A percentile compares a stretch with the other conserved stretches of the same genome.
Evolutionary conservation across 371 early-diverging fungal species (phyloP).

Genomic region (Apophysomyces elegans): DNA sequence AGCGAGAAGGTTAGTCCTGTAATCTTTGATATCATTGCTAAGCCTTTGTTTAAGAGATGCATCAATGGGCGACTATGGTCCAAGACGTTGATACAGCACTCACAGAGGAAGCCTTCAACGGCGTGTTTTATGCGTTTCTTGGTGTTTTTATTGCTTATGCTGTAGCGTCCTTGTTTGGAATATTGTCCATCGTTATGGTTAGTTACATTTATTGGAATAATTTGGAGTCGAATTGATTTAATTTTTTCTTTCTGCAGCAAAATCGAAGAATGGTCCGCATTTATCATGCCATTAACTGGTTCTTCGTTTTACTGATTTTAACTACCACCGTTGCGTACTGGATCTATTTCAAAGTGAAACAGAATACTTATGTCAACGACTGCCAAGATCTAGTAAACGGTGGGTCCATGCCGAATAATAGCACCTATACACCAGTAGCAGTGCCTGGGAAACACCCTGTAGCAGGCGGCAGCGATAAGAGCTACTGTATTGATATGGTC

Average conservation of each 20-base stretch:
- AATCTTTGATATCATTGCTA: background rate
- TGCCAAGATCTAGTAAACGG: conserved; percentile 34
- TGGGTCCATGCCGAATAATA: conserved; percentile 15
- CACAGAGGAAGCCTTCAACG: conserved; percentile 32
- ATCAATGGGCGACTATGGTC: conserved; percentile 28
- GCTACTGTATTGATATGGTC: conserved; percentile 30
- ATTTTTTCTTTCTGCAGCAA: conserved; percentile 23
- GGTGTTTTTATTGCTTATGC: conserved; percentile 26
- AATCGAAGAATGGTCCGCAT: conserved; percentile 33
- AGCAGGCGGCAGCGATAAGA: conserved; percentile 45
- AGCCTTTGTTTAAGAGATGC: conserved; percentile 18
- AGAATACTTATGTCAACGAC: conserved; percentile 35
- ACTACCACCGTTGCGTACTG: conserved; percentile 35
- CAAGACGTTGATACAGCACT: conserved; percentile 28
- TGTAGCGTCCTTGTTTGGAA: conserved; percentile 23
- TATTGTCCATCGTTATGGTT: conserved; percentile 27
- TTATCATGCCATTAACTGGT: conserved; percentile 46
- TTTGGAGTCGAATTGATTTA: background rate
- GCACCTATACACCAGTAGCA: conserved; percentile 26
- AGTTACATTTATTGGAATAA: background rate
- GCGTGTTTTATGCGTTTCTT: conserved; percentile 28
- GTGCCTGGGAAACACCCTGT: conserved; percentile 33
- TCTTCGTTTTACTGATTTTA: conserved; percentile 39
- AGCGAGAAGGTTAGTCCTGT: conserved; percentile 18
- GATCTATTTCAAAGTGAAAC: conserved; percentile 42